Percentiles rank a stretch among this genome's conserved stretches.
Evolutionary conservation across 2,329 filamentous ascomycete species (phyloP).

Genomic region (Tolypocladium album): DNA sequence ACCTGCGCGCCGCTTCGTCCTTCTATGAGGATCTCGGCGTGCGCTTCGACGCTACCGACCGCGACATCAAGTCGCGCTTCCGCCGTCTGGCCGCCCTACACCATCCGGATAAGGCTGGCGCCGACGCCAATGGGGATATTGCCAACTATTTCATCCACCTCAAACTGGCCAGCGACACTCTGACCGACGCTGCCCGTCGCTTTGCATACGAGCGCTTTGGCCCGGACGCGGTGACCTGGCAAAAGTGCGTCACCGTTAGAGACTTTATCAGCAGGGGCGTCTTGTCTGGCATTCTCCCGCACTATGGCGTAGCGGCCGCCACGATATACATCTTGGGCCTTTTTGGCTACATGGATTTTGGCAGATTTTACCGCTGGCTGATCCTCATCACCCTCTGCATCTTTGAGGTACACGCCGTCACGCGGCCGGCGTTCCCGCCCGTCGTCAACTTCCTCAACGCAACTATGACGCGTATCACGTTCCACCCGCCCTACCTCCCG

Average conservation of each 20-base stretch:
- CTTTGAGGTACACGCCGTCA: constrained; percentile 47
- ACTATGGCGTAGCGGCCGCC: constrained; percentile 48
- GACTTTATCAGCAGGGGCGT: constrained; percentile 63
- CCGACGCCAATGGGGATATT: constrained; percentile 18
- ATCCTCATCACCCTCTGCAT: constrained; percentile 40
- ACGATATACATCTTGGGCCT: constrained; percentile 51
- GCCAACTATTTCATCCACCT: constrained; percentile 63
- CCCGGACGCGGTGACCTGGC: constrained; percentile 56
- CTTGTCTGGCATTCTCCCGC: constrained; percentile 45
- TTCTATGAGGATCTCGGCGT: constrained; percentile 75
- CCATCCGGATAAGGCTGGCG: constrained; percentile 76
- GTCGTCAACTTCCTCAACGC: constrained; percentile 36
- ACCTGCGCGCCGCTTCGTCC: constrained; percentile 58
- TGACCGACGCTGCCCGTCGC: constrained; percentile 63
- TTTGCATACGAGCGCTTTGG: constrained; percentile 91
- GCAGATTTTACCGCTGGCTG: constrained; percentile 55
- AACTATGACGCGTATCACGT: constrained; percentile 23
- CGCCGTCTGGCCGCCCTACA: constrained; percentile 58
- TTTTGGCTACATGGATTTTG: constrained; percentile 58
- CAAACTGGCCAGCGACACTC: constrained; percentile 72
- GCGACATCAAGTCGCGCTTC: constrained; percentile 74
- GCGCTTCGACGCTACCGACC: constrained; percentile 56
- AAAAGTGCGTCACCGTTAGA: constrained; percentile 53
- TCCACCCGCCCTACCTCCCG: constrained; percentile 59
- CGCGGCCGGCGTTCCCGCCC: constrained; percentile 39